These are phyloP conservation scores for Tephrocybe sp. DNA, from an alignment of 768 basidiomycete genomes.

Conservation along the genomic window DNA sequence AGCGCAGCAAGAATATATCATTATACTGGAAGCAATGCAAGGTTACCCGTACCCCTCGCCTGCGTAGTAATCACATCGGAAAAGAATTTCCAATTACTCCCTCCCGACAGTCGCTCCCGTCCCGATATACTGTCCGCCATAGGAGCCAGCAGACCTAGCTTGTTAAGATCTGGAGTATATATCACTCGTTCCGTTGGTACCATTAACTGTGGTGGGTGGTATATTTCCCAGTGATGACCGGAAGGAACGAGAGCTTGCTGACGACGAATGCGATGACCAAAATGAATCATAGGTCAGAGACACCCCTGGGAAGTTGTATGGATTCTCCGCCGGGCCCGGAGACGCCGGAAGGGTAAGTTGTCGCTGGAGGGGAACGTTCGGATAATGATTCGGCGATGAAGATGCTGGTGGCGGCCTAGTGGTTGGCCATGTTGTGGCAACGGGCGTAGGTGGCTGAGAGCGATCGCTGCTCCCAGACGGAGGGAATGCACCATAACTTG, in stretches of 20 bases:
- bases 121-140: background rate
- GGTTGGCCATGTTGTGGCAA: conserved; percentile 9
- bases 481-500: background rate
- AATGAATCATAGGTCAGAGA: conserved; percentile 61
- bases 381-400: conserved; percentile 14
- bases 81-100: conserved; percentile 1
- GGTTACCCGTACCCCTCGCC: background rate
- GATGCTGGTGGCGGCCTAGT: conserved; percentile 3
- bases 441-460: background rate
- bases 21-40: background rate
- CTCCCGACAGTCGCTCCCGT: conserved; percentile 5
- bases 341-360: conserved; percentile 11
- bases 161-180: conserved; percentile 2
- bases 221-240: conserved; percentile 14
- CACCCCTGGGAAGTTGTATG: conserved; percentile 28
- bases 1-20: background rate
- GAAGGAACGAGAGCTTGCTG: conserved; percentile 20
- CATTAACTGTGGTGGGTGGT: background rate
- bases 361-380: conserved; percentile 8
- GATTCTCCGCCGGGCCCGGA: conserved; percentile 15
- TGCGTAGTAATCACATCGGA: background rate
- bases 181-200: background rate
- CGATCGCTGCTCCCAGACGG: background rate
- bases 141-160: background rate
- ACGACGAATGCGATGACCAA: conserved; percentile 53